A percentile compares a stretch with the other conserved stretches of the same genome.
Conservation (phyloP, 352 stramenopile species). For the Globisporangium iwayamae region DNA sequence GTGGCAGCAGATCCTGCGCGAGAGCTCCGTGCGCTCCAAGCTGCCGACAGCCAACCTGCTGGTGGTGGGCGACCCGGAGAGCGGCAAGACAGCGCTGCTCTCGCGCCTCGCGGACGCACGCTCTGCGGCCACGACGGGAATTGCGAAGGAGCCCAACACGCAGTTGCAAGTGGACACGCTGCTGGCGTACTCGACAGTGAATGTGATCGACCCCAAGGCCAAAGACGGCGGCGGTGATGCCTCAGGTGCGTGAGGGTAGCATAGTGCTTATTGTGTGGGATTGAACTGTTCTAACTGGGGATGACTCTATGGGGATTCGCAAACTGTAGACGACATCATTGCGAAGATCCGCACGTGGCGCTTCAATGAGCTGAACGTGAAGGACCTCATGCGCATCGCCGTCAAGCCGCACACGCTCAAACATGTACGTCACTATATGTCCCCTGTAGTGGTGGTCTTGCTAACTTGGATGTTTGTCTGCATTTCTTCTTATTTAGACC, state of each 20-base stretch:
- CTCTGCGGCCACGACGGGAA: constrained; percentile 7
- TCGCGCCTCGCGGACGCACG: constrained; percentile 47
- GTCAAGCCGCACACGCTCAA: constrained; percentile 54
- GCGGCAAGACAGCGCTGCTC: constrained; percentile 69
- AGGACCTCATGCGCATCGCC: constrained; percentile 65
- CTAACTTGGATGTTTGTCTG: not conserved
- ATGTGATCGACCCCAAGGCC: constrained; percentile 62
- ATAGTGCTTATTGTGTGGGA: not conserved
- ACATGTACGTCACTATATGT: constrained; percentile 24
- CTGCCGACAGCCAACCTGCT: constrained; percentile 66
- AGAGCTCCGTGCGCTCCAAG: constrained; percentile 74
- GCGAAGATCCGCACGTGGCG: constrained; percentile 76
- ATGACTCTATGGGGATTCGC: not conserved
- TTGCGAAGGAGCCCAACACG: constrained; percentile 16
- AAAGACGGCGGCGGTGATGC: constrained; percentile 46
- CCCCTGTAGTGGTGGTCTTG: not conserved
- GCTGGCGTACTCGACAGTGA: constrained; percentile 57
- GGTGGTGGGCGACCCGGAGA: constrained; percentile 67
- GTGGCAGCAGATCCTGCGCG: constrained; percentile 83
- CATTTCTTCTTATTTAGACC: constrained; percentile 30
- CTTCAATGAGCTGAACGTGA: constrained; percentile 65
- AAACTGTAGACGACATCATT: constrained; percentile 56
- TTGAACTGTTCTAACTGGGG: not conserved
- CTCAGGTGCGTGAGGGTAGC: constrained; percentile 22
- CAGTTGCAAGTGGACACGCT: constrained; percentile 37